A percentile compares a stretch with the other conserved stretches of the same genome.
Conservation (phyloP, 768 basidiomycete species). For the Termitomyces sp. region DNA sequence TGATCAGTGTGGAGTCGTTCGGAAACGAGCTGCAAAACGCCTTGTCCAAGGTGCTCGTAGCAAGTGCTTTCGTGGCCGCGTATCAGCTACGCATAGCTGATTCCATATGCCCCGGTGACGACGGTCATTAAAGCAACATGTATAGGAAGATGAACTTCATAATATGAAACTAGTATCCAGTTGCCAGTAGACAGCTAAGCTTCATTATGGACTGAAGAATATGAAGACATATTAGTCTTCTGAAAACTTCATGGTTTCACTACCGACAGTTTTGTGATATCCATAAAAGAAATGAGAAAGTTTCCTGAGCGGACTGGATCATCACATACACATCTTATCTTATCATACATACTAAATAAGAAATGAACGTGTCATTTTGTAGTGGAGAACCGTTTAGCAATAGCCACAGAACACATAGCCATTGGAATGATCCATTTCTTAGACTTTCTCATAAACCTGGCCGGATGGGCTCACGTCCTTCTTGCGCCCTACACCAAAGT, state of each 20-base stretch:
- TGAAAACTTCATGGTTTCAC: not conserved
- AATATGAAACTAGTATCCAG: not conserved
- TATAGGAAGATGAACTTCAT: not conserved
- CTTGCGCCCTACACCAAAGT: conserved; percentile 92
- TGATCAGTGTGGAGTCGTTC: not conserved
- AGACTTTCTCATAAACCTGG: conserved; percentile 46
- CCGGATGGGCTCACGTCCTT: conserved; percentile 63
- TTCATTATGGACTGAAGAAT: not conserved
- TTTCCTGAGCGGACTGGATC: not conserved
- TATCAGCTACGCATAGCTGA: not conserved
- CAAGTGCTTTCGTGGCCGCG: not conserved
- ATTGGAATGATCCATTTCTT: conserved; percentile 19
- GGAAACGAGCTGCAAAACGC: not conserved
- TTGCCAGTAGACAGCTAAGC: not conserved
- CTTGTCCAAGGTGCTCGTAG: not conserved
- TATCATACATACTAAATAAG: not conserved
- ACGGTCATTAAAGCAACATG: not conserved
- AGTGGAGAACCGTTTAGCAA: not conserved
- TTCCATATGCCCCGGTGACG: not conserved
- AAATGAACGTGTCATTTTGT: not conserved
- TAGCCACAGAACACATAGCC: not conserved
- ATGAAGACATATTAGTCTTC: not conserved
- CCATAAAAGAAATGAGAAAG: not conserved
- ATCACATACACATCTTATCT: not conserved
- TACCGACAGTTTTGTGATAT: not conserved